Percentiles rank a stretch among this genome's conserved stretches.
These are phyloP conservation scores for Cladophialophora chaetospira DNA, from an alignment of 2,329 filamentous ascomycete species.

Conservation along the genomic window DNA sequence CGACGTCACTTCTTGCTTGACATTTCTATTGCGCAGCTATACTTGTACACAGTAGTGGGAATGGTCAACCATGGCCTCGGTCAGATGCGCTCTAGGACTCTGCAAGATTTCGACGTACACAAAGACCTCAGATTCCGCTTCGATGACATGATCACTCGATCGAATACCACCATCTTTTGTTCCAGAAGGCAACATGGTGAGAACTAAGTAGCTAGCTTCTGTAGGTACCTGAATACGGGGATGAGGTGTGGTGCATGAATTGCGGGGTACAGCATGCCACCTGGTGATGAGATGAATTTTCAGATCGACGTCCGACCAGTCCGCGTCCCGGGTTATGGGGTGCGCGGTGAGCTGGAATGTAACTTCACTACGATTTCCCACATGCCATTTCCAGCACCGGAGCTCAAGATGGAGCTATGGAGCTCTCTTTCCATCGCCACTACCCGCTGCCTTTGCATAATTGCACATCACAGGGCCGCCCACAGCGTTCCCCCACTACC, in stretches of 20 bases:
- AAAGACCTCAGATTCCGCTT: background rate
- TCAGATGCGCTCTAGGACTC: no score
- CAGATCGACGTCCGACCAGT: background rate
- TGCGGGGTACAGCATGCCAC: conserved; percentile 8
- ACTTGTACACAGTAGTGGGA: background rate
- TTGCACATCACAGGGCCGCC: conserved; percentile 6
- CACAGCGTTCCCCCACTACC: background rate
- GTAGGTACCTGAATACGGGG: background rate
- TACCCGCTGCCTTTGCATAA: background rate
- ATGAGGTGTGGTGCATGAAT: conserved; percentile 2
- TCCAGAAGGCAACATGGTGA: background rate
- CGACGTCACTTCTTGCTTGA: no score
- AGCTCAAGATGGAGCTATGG: background rate
- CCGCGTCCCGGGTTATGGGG: background rate
- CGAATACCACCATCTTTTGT: background rate
- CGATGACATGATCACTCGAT: background rate
- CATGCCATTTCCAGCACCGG: conserved; percentile 12
- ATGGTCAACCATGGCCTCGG: background rate
- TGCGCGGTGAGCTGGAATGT: conserved; percentile 8
- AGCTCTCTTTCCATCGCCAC: background rate
- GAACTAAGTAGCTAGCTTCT: no score
- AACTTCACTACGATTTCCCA: conserved; percentile 10
- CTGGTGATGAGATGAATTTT: background rate
- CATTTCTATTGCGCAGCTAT: no score
- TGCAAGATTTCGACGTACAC: background rate